Percentiles rank a stretch among this genome's conserved stretches.
Conservation (phyloP, 1,284 basidiomycete species). For the Exobasidium cylindrosporum region DNA sequence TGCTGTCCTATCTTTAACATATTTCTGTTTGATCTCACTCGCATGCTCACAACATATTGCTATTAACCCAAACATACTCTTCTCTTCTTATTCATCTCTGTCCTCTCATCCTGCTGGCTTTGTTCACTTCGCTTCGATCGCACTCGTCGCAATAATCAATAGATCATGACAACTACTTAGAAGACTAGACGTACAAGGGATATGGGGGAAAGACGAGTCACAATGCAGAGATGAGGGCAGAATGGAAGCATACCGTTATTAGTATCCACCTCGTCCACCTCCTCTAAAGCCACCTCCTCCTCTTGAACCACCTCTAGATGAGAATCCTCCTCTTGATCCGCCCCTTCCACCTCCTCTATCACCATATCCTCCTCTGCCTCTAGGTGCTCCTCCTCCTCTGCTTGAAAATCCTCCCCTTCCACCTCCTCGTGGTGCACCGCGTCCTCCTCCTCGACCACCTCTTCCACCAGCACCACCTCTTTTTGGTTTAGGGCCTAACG, state of each 20-base stretch:
- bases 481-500: conserved; percentile 22
- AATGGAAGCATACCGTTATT: too few species aligned
- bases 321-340: conserved; percentile 48
- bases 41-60: too few species aligned
- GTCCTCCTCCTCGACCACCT: conserved; percentile 19
- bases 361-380: conserved; percentile 21
- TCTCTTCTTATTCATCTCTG: too few species aligned
- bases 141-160: neutral
- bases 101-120: too few species aligned
- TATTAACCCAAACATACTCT: too few species aligned
- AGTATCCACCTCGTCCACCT: conserved; percentile 39
- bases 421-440: conserved; percentile 16
- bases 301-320: conserved; percentile 43
- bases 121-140: neutral
- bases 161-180: neutral
- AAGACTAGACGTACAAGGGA: neutral
- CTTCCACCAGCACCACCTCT: conserved; percentile 6
- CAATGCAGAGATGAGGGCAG: neutral
- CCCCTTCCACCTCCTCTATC: conserved; percentile 42
- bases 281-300: conserved; percentile 39
- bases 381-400: conserved; percentile 18
- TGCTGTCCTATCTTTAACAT: too few species aligned
- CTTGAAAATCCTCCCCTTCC: conserved; percentile 16
- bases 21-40: too few species aligned
- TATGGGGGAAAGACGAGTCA: neutral